Base-by-base conservation (phyloP, 2,329 filamentous ascomycete genomes). In the Chrysosporium keratinophilum region DNA sequence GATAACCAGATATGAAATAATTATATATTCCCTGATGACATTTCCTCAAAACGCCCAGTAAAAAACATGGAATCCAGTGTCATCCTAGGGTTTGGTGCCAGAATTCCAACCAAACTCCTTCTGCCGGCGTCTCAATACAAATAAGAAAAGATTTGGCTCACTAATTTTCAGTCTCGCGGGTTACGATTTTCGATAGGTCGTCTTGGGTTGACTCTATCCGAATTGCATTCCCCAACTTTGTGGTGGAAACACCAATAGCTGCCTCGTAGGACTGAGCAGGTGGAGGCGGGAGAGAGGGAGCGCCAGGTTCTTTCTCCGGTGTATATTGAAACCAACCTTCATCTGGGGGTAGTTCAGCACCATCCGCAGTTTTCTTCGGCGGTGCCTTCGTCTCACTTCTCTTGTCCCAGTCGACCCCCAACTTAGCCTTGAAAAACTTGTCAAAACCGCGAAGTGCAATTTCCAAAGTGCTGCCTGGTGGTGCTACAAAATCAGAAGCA, bases 331-430 rank as follows among this genome's bases (percentile, higher is more conserved):
- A 72, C 66, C 66, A 70, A 3, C 66, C 65, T 42, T 66, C 60
- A 42, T 64, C 58, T 6, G 57, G 50, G 41, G 65, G 61, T 7
- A 66, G 41, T 11, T 47, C 6, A 6, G 62, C 57, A 9, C 65
- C 66, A 10, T 62, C 54, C 19, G 6, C 43, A 10, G 17, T 35
- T 39, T 11, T 42, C 54, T 63, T 66, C 0, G 61, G 59, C 7
- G 57, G 43, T 3, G 57, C 56, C 34, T 46, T 23, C 23, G 23
- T 28, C 60, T 52, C 11, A 57, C 53, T 23, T 40, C 63, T 61
- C 4, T 81, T 69, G n/a, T 78, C 71, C 84, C 83, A 87, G 1
- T 70, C 63, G 9, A 81, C 69, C 0, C 78, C 78, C 0, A 81
- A 81, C 64, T 80, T 80, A 6, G 70, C 68, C 10, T 64, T 65